phyloP scores from a whole-genome alignment of 768 basidiomycete genomes.

The Tulasnella sp. region DNA sequence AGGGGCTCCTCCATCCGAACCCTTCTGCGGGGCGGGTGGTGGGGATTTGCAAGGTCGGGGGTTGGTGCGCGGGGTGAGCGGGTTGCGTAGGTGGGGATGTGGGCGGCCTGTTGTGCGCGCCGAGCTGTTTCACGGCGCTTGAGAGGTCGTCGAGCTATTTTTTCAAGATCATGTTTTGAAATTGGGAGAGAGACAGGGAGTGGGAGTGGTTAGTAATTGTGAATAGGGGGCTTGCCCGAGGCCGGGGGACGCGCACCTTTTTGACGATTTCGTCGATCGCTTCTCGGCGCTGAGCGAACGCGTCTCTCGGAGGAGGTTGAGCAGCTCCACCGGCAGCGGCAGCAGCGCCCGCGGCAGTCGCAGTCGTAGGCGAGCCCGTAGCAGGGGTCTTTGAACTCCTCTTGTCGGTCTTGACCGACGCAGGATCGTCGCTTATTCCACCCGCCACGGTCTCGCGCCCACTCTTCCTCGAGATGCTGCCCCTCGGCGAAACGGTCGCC shows the following conservation, averaged over 20 bases:
- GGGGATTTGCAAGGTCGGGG: not conserved
- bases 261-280: constrained; percentile 12
- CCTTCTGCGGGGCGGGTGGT: not conserved
- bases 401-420: constrained; percentile 1
- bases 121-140: not conserved
- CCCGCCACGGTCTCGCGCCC: not conserved
- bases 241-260: no score
- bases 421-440: not conserved
- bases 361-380: not conserved
- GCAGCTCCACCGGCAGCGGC: no score
- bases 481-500: not conserved
- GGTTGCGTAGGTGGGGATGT: not conserved
- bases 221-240: no score
- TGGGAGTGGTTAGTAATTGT: not conserved
- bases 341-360: no score
- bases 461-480: not conserved
- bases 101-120: not conserved
- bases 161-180: no score
- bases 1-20: not conserved
- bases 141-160: constrained; percentile 19
- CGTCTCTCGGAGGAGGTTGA: not conserved
- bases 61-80: not conserved
- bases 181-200: no score
- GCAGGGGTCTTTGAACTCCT: not conserved
- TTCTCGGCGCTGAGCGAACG: constrained; percentile 4